Percentiles rank a stretch among this genome's conserved stretches.
Conservation (phyloP, 2,329 filamentous ascomycete species). For the Aspergillus pseudoterreus region DNA sequence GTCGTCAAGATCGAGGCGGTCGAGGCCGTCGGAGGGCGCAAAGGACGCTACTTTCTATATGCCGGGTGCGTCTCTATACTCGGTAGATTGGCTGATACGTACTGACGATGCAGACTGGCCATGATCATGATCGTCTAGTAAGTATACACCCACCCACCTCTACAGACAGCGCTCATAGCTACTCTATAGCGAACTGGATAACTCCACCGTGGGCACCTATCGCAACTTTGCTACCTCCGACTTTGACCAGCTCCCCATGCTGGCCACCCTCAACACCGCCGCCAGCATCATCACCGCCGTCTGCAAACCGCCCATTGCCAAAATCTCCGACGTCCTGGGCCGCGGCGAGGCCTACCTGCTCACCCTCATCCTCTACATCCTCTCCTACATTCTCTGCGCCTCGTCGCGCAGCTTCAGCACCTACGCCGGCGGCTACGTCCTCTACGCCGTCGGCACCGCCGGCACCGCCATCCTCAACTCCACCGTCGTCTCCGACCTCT, state of each 20-base stretch:
- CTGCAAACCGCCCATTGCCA: conserved; percentile 41
- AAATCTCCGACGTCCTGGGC: conserved; percentile 42
- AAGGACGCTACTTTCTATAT: conserved; percentile 27
- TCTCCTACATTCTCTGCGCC: conserved; percentile 39
- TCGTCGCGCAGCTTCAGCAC: conserved; percentile 31
- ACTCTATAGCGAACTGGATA: conserved; percentile 31
- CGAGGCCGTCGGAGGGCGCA: conserved; percentile 26
- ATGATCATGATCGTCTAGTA: conserved; percentile 31
- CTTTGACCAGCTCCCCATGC: conserved; percentile 34
- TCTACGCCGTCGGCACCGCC: conserved; percentile 37
- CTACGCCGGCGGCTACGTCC: conserved; percentile 36
- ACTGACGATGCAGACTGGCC: conserved; percentile 16
- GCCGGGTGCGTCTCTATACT: conserved; percentile 17
- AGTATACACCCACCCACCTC: conserved; percentile 3
- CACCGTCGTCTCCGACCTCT: conserved; percentile 42
- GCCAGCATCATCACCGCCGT: conserved; percentile 38
- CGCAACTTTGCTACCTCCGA: conserved; percentile 40
- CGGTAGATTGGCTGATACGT: conserved; percentile 4
- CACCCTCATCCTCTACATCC: conserved; percentile 32
- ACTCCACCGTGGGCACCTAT: conserved; percentile 37
- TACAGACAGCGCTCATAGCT: not conserved
- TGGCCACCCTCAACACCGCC: conserved; percentile 35
- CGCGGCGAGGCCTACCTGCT: conserved; percentile 37
- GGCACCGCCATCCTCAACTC: conserved; percentile 41
- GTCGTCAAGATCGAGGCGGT: conserved; percentile 27